phyloP scores from a whole-genome alignment of 192 early-diverging fungal genomes.

The Allomyces arbusculus region DNA sequence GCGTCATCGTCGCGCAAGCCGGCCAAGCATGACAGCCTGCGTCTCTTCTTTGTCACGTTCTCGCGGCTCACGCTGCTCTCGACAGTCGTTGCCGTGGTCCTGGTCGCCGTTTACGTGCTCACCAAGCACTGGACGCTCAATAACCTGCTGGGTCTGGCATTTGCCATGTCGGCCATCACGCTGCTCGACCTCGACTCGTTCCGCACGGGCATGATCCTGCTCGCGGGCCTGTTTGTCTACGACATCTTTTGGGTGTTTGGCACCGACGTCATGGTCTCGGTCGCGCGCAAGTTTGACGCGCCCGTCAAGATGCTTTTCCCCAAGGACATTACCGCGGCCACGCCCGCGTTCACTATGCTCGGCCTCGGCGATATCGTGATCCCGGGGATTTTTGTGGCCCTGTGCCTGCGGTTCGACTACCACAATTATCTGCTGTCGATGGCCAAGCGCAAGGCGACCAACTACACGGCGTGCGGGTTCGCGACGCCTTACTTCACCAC shows the following conservation, averaged over 20 bases:
- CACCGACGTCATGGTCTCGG: slow-evolving; percentile 93
- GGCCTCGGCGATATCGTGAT: slow-evolving; percentile 95
- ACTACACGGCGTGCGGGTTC: slow-evolving; percentile 37
- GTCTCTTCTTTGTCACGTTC: slow-evolving; percentile 22
- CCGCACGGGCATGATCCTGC: slow-evolving; percentile 85
- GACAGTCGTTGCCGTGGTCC: slow-evolving; percentile 24
- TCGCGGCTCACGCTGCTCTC: slow-evolving; percentile 44
- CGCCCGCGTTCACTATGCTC: slow-evolving; percentile 63
- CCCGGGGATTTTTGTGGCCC: slow-evolving; percentile 82
- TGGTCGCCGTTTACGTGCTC: slow-evolving; percentile 53
- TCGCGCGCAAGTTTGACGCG: slow-evolving; percentile 87
- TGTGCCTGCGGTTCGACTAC: slow-evolving; percentile 78
- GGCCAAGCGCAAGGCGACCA: slow-evolving; percentile 22
- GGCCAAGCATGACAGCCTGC: slow-evolving; percentile 9
- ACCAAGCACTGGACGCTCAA: slow-evolving; percentile 87
- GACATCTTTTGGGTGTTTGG: slow-evolving; percentile 99
- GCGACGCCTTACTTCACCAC: slow-evolving; percentile 72
- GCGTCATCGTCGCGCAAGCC: background rate
- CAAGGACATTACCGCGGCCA: slow-evolving; percentile 28
- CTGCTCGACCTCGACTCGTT: slow-evolving; percentile 84
- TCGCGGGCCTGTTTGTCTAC: slow-evolving; percentile 79
- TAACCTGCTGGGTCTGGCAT: slow-evolving; percentile 71
- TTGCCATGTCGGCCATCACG: slow-evolving; percentile 65
- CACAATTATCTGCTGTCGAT: slow-evolving; percentile 40
- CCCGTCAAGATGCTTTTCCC: slow-evolving; percentile 92